Conservation (phyloP, 2,329 filamentous ascomycete genomes). For the Tolypocladium capitatum region DNA sequence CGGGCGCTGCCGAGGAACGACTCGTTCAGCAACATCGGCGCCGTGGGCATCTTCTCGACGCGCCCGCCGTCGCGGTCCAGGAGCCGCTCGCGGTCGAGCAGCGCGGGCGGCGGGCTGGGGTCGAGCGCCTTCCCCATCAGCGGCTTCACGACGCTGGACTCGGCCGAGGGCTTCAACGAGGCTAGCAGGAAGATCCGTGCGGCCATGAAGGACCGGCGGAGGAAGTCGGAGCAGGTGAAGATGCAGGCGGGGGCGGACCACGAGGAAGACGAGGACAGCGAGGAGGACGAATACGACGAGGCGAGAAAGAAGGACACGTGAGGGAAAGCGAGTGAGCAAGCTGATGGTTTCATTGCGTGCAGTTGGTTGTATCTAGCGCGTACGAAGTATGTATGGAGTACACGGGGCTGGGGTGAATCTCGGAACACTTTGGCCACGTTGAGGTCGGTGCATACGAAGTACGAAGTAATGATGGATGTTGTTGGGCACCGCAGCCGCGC, state of each 20-base stretch:
- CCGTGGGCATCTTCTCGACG: slow-evolving; percentile 81
- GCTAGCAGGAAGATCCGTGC: slow-evolving; percentile 73
- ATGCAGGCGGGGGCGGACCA: slow-evolving; percentile 21
- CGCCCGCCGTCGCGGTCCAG: slow-evolving; percentile 70
- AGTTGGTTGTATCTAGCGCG: no score
- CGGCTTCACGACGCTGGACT: slow-evolving; percentile 54
- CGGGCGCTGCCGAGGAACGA: slow-evolving; percentile 66
- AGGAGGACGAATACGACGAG: slow-evolving; percentile 28
- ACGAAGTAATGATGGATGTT: no score
- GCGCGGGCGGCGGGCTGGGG: slow-evolving; percentile 48
- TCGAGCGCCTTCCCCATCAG: slow-evolving; percentile 52
- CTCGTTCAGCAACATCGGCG: slow-evolving; percentile 80
- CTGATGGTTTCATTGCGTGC: background rate
- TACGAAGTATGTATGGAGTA: no score
- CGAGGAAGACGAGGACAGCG: slow-evolving; percentile 22
- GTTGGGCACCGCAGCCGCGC: no score
- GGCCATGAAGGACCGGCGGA: slow-evolving; percentile 59
- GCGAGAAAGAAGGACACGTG: slow-evolving; percentile 27
- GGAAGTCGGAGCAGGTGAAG: slow-evolving; percentile 33
- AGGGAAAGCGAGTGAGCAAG: slow-evolving; percentile 1
- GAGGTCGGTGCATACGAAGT: no score
- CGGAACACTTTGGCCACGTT: no score
- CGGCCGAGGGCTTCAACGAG: slow-evolving; percentile 62
- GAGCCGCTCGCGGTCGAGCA: slow-evolving; percentile 57
- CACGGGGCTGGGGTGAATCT: no score